These are phyloP conservation scores for Rubroboletus satanas DNA, from an alignment of 768 basidiomycete genomes.

Conservation along the genomic window DNA sequence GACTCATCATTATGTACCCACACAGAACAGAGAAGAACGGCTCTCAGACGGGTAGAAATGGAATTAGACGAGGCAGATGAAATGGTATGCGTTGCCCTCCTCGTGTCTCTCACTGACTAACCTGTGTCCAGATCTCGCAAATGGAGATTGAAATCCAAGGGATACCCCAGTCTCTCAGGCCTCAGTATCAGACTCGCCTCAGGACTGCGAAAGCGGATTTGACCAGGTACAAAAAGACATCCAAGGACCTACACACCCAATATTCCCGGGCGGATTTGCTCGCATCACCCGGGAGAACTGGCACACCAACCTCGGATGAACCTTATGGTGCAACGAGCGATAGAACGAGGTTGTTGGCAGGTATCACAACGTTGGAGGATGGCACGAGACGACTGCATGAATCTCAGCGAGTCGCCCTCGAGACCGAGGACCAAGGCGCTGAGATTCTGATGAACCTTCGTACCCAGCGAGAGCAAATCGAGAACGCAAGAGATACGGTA, in stretches of 20 bases:
- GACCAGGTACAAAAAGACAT: conserved; percentile 73
- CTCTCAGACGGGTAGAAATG: conserved; percentile 83
- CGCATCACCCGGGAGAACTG: conserved; percentile 39
- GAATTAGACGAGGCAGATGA: conserved; percentile 98
- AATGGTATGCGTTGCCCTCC: conserved; percentile 55
- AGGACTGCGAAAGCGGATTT: conserved; percentile 72
- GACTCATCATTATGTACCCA: neutral
- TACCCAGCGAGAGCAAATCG: conserved; percentile 89
- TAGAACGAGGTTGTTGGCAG: conserved; percentile 74
- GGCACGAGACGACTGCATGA: conserved; percentile 84
- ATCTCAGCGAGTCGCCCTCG: conserved; percentile 86
- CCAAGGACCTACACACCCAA: conserved; percentile 67
- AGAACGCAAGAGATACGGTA: conserved; percentile 88
- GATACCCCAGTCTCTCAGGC: conserved; percentile 80
- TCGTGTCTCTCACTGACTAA: neutral
- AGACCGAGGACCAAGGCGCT: conserved; percentile 94
- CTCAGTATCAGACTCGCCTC: conserved; percentile 73
- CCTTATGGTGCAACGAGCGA: conserved; percentile 71
- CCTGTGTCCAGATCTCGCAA: conserved; percentile 74
- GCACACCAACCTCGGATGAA: conserved; percentile 61
- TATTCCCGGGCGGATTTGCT: conserved; percentile 78
- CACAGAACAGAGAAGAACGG: conserved; percentile 76
- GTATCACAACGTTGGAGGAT: conserved; percentile 76
- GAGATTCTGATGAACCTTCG: conserved; percentile 86
- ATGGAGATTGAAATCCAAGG: conserved; percentile 99